Percentiles rank a stretch among this genome's conserved stretches.
Conservation (phyloP, 2,329 filamentous ascomycete genomes). For the Epichloe typhina region DNA sequence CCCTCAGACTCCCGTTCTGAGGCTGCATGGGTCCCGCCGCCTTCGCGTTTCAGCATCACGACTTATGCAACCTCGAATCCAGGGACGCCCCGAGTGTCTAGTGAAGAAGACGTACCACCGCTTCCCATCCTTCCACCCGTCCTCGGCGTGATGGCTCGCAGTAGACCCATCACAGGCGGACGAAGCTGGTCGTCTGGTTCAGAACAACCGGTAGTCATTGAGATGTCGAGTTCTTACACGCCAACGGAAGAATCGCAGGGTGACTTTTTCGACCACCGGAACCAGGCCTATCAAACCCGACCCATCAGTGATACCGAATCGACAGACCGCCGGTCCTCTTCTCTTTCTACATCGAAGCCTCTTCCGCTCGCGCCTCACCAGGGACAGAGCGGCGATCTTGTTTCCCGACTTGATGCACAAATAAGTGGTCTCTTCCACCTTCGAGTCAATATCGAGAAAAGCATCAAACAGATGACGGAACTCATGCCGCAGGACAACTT, state of each 20-base stretch:
- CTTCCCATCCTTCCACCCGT: constrained; percentile 13
- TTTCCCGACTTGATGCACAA: constrained; percentile 52
- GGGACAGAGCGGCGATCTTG: constrained; percentile 44
- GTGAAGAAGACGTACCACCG: constrained; percentile 14
- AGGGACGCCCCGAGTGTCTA: constrained; percentile 14
- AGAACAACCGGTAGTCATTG: constrained; percentile 17
- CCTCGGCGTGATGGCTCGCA: constrained; percentile 19
- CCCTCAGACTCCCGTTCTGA: constrained; percentile 12
- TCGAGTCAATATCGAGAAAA: constrained; percentile 55
- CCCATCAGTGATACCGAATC: constrained; percentile 3
- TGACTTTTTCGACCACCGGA: not conserved
- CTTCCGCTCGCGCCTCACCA: constrained; percentile 51
- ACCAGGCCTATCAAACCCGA: not conserved
- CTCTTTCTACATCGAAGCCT: constrained; percentile 37
- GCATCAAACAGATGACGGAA: constrained; percentile 66
- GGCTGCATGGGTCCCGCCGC: constrained; percentile 34
- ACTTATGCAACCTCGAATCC: constrained; percentile 41
- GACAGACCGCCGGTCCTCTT: constrained; percentile 15
- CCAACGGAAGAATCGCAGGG: not conserved
- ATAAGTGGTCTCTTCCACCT: constrained; percentile 53
- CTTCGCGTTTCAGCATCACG: constrained; percentile 51
- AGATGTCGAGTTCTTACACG: constrained; percentile 11
- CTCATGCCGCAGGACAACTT: constrained; percentile 61
- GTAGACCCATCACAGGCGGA: constrained; percentile 16
- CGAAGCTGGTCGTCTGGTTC: constrained; percentile 10